These are phyloP conservation scores for Avena insularis DNA, from an alignment of 176 grass and related monocot species.

Conservation along the genomic window DNA sequence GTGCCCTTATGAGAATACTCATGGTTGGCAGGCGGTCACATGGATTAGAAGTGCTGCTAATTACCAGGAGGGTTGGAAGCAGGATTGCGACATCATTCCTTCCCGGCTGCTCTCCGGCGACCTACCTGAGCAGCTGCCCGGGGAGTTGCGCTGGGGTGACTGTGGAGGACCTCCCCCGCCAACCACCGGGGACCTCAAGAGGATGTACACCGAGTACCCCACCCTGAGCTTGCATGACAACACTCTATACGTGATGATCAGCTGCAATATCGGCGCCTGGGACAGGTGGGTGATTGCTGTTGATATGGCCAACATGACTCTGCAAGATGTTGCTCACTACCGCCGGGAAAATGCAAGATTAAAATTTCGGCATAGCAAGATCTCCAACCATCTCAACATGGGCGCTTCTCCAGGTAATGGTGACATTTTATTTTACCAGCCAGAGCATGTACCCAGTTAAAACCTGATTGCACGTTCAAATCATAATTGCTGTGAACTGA, in stretches of 20 bases:
- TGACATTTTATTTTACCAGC: no score
- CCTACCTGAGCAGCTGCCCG: neutral
- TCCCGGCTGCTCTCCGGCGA: neutral
- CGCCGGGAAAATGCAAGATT: neutral
- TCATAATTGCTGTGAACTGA: no score
- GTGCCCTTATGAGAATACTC: neutral
- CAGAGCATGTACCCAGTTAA: no score
- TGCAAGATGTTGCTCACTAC: neutral
- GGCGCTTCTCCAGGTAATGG: neutral
- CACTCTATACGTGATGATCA: neutral
- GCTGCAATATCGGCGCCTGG: neutral
- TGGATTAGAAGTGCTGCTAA: neutral
- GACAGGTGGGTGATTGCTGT: constrained; percentile 10
- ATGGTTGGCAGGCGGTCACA: constrained; percentile 4
- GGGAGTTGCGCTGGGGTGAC: neutral
- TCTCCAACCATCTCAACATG: neutral
- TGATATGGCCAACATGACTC: constrained; percentile 8
- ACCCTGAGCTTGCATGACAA: neutral
- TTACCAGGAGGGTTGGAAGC: neutral
- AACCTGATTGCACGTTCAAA: no score
- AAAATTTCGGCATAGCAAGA: neutral
- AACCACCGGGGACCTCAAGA: neutral
- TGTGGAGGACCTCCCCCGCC: neutral
- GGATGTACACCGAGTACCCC: neutral
- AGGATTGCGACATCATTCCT: neutral